Conservation (phyloP, 2,329 filamentous ascomycete species). For the Amauroascus verrucosus region DNA sequence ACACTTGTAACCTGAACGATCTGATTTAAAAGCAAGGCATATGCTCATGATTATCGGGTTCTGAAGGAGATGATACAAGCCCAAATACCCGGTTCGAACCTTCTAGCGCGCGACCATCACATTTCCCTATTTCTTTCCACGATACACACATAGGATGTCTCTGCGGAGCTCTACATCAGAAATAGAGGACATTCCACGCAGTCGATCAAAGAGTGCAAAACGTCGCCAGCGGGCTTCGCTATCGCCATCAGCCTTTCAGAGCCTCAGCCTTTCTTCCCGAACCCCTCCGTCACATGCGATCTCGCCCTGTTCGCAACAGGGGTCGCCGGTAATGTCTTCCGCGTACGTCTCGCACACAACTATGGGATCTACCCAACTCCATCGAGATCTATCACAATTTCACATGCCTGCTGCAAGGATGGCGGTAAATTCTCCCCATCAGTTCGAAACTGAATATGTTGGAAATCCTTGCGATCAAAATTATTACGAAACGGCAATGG, state of each 20-base stretch:
- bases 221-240: constrained; percentile 8
- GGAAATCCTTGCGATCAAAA: not conserved
- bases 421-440: not conserved
- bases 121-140: not conserved
- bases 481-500: not conserved
- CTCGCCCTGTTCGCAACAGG: constrained; percentile 9
- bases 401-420: constrained; percentile 3
- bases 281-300: constrained; percentile 13
- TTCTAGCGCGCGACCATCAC: not conserved
- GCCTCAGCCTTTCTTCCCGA: constrained; percentile 11
- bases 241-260: constrained; percentile 11
- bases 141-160: constrained; percentile 1
- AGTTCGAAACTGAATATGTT: constrained; percentile 4
- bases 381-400: constrained; percentile 2
- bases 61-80: constrained; percentile 1
- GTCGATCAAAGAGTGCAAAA: constrained; percentile 20
- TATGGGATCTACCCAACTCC: not conserved
- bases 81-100: constrained; percentile 1
- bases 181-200: constrained; percentile 33
- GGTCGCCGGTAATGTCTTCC: constrained; percentile 6
- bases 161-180: not conserved
- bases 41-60: not conserved
- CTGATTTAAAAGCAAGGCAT: not conserved
- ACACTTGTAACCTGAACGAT: not conserved
- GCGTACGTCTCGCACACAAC: constrained; percentile 6